Base-by-base conservation (phyloP, 192 early-diverging fungal genomes). In the Geranomyces michiganensis region DNA sequence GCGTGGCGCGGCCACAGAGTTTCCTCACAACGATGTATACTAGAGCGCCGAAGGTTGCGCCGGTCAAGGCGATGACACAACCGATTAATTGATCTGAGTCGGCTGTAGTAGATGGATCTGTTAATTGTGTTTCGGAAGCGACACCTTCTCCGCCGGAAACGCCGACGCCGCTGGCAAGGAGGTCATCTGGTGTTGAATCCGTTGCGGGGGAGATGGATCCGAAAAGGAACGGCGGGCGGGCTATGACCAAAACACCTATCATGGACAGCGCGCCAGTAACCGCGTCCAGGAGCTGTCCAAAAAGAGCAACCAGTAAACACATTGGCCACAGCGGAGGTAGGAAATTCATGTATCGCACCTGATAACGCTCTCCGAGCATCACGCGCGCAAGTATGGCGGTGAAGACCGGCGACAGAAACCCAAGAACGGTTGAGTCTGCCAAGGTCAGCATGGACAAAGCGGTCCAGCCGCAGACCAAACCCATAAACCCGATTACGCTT, bases 191-290 rank as follows among this genome's bases (percentile, higher is more conserved):
- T 19, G 62, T 67, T 24, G 47, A 32, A 24, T 67, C 56, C 13
- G 72, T 44, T 14, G 56, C 26, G 48, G 19, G 24, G 24, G 56
- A 5, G 14, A 27, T 43, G 36, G 49, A 43, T 14, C 71, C 76
- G 61, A 77, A 77, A 31, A 77, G 5, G 67, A 73, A 73, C 14
- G 62, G 17, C 0, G 76, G 76, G 2, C 70, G 70, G 8, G 76
- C 76, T 41, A 77, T 73, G 32, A 73, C 61, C n/a, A 68, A 61
- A 30, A 77, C 76, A 1, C 76, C 76, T 1, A 77, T 21, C 70
- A 77, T 66, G 33, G 74, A 76, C n/a, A 76, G 49, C 12, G 32
- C 7, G 31, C 58, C 67, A 19, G 58, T 61, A 13, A 72, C 44
- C n/a, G 55, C 69, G 41, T 71, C 76, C 12, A 73, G 14, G 29